Evolutionary conservation across 345 rosid species (phyloP), one percentile per base, ranked within the genome.

Genomic region (Euphorbia peplus): DNA sequence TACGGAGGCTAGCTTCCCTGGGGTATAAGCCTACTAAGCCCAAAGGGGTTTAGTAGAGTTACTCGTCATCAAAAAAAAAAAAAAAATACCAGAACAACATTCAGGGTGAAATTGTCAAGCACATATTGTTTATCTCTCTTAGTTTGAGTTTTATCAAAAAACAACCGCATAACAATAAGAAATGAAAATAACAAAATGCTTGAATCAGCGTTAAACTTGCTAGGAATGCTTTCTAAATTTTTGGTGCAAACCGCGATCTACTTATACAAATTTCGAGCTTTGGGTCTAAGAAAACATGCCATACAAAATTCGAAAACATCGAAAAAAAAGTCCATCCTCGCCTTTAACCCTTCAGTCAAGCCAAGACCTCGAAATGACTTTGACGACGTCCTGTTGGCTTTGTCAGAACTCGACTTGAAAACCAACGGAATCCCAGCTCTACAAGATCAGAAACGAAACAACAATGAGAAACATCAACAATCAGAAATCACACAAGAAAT

Each of bases 341-440:
- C 99, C 95, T 91, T 88, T 67, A 95, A 78, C 74, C 99, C 99
- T 82, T 95, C 90, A 52, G 25, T 81, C 90, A 95, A 78, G 79
- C 98, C 96, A 3, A 98, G 96, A 66, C 98, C 99, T 1, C 99
- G 93, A 74, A 91, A 95, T 9, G 98, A 95, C 78, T 90, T 90
- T 2, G 93, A 90, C 58, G 99, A 95, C 24, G 98, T 91, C 72
- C 96, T 69, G 72, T 91, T 91, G 68, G 99, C 98, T 83, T 95
- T 95, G 80, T 95, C 99, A 78, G 91, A 95, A 78, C 98, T 95
- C 44, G 98, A 95, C 87, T 95, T 91, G 80, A 95, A 95, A 70
- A 86, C 92, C 74, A 95, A 70, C 0, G 93, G 98, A 79, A 91
- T 76, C n/a, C 96, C 96, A 78, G 87, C 74, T 75, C 99, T 91